Evolutionary conservation across 176 grass and related monocot genomes (phyloP), one percentile per base, ranked within the genome.

Genomic region (Carex myosuroides): DNA sequence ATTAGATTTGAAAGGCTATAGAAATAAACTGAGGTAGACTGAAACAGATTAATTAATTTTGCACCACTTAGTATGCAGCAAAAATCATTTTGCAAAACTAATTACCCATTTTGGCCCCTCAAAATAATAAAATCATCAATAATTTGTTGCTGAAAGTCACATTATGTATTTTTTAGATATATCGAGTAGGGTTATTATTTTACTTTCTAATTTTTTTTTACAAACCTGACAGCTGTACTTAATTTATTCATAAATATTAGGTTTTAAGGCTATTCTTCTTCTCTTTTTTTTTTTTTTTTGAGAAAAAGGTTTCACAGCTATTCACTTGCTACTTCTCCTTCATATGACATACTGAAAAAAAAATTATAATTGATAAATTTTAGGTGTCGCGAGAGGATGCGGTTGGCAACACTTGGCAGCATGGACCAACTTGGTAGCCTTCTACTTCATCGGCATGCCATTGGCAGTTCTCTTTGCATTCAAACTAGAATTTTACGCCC

Each of bases 391-490:
- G 0, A 94, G 96, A 81, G 96, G 96, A 13, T 99, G 96, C 67
- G 96, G 96, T 0, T 99, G 93, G 96, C 96, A 99, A 79, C 96
- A 95, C 84, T 87, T 94, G 10, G 91, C 89, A 14, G 93, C 93
- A 20, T 64, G 85, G 70, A 95, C 93, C 12, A 95, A 99, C 87
- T 91, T 99, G 29, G 91, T 99, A 41, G 93, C 96, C 3, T 99
- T 99, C 84, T 99, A 99, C 81, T 53, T 87, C 67, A 74, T 99
- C 14, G 96, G 93, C 71, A 93, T 95, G 96, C 90, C 91, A 72
- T 70, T 92, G 21, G 88, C 89, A 57, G 3, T 95, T 62, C 17
- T 95, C 37, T 94, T 95, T 61, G 91, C 84, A 8, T 99, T 95
- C 85, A 94, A 94, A 83, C 61, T 99, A 52, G 66, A 80, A 8